Conservation (phyloP, 176 grass and related monocot species). For the Zoysia pacifica region DNA sequence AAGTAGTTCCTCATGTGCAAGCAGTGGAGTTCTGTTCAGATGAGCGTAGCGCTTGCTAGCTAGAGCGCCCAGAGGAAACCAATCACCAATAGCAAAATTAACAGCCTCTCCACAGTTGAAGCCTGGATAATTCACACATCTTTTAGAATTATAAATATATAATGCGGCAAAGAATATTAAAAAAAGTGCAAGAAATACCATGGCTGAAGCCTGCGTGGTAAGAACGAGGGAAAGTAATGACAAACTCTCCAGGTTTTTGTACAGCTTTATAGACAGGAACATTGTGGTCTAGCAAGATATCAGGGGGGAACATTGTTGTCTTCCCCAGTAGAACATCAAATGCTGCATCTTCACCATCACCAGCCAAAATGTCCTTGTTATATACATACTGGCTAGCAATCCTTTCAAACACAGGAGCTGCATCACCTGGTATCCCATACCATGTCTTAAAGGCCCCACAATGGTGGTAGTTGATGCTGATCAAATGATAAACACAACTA, state of each 20-base stretch:
- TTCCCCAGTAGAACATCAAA: constrained; percentile 95
- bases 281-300: constrained; percentile 68
- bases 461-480: constrained; percentile 98
- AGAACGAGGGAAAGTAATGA: constrained; percentile 90
- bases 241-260: constrained; percentile 93
- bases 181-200: constrained; percentile 46
- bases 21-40: constrained; percentile 66
- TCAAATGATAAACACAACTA: constrained; percentile 25
- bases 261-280: constrained; percentile 96
- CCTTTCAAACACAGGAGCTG: constrained; percentile 81
- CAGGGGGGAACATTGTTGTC: constrained; percentile 98
- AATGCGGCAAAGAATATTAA: background rate
- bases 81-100: constrained; percentile 74
- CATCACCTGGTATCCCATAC: constrained; percentile 96
- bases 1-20: constrained; percentile 88
- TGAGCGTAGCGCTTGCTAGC: constrained; percentile 69
- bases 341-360: constrained; percentile 83
- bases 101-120: constrained; percentile 94
- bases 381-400: constrained; percentile 75
- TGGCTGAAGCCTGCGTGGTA: constrained; percentile 97
- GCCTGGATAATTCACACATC: constrained; percentile 48
- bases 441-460: constrained; percentile 96
- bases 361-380: constrained; percentile 72
- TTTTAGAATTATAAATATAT: constrained; percentile 13
- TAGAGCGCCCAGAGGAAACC: constrained; percentile 68